Percentiles rank a stretch among this genome's conserved stretches.
Evolutionary conservation across 2,329 filamentous ascomycete genomes (phyloP).

Genomic region (Xylariaceae sp.): DNA sequence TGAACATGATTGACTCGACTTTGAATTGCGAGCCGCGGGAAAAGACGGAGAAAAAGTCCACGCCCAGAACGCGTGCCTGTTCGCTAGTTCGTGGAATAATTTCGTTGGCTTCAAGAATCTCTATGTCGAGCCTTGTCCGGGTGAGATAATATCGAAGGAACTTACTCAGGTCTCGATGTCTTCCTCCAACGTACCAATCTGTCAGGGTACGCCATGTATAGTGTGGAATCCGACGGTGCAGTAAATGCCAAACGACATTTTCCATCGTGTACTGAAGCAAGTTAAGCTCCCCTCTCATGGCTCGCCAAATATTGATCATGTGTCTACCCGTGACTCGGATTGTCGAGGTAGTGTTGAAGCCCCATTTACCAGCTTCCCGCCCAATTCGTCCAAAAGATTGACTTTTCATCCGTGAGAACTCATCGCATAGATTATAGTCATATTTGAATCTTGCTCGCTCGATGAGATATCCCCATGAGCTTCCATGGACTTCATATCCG

Average conservation of each 20-base stretch:
- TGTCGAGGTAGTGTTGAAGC: slow-evolving; percentile 89
- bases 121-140: slow-evolving; percentile 79
- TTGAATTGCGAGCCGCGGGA: slow-evolving; percentile 96
- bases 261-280: slow-evolving; percentile 95
- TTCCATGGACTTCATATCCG: slow-evolving; percentile 91
- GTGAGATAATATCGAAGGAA: slow-evolving; percentile 77
- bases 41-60: slow-evolving; percentile 97
- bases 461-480: slow-evolving; percentile 94
- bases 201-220: slow-evolving; percentile 81
- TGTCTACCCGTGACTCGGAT: slow-evolving; percentile 92
- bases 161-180: slow-evolving; percentile 70
- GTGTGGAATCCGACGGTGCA: slow-evolving; percentile 86
- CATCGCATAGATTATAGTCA: slow-evolving; percentile 87
- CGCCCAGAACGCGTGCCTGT: slow-evolving; percentile 87
- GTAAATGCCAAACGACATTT: slow-evolving; percentile 88
- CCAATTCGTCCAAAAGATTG: slow-evolving; percentile 83
- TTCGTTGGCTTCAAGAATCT: slow-evolving; percentile 89
- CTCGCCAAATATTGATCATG: slow-evolving; percentile 96
- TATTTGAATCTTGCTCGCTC: slow-evolving; percentile 85
- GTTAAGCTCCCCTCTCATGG: slow-evolving; percentile 91
- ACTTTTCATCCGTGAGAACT: slow-evolving; percentile 85
- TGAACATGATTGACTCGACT: slow-evolving; percentile 97
- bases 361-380: slow-evolving; percentile 87
- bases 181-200: slow-evolving; percentile 74
- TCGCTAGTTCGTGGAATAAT: slow-evolving; percentile 88